Base-by-base conservation (phyloP, 345 rosid genomes). In the Anastatica hierochuntica region DNA sequence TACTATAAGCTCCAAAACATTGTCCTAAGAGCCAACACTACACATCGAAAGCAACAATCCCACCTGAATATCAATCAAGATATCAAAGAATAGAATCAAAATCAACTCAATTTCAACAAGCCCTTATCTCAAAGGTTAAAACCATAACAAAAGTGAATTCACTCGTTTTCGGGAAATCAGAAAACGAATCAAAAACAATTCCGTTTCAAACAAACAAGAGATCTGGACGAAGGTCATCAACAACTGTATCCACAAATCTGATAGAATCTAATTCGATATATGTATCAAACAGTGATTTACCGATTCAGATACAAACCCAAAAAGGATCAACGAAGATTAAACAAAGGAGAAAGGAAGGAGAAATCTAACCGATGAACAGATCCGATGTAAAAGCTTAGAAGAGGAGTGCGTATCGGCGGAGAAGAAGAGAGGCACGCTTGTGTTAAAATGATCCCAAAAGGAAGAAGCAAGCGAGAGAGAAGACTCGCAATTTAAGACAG, bases 321-420 rank as follows among this genome's bases (percentile, higher is more conserved):
- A n/a, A n/a, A n/a, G n/a, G n/a, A 75, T 64, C 56, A 64, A 46
- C 47, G 48, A 50, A 48, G 10, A 17, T 35, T 7, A 12, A 36
- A 29, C 8, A 43, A 38, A 11, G 16, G 53, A 40, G 33, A 35
- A 35, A 55, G 19, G 39, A 43, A 42, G 6, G 57, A 50, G 46
- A n/a, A 53, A 34, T 27, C 72, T 48, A 35, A 68, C 61, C 54
- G 15, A 33, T 10, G 14, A 34, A 43, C 46, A 56, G 47, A 30
- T 38, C 42, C 19, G 33, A 48, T 39, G 58, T 37, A 53, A 40
- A 7, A 38, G 16, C 49, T n/a, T 26, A 50, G 60, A 24, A 31
- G 60, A 56, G 52, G 61, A 41, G 62, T 65, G 33, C 38, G 74
- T 26, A 56, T 71, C 76, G 63, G 69, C 58, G 70, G 52, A 58